Evolutionary conservation across 1,139 yeast genomes (phyloP).

Genomic region (Saccharomyces pastorianus): DNA sequence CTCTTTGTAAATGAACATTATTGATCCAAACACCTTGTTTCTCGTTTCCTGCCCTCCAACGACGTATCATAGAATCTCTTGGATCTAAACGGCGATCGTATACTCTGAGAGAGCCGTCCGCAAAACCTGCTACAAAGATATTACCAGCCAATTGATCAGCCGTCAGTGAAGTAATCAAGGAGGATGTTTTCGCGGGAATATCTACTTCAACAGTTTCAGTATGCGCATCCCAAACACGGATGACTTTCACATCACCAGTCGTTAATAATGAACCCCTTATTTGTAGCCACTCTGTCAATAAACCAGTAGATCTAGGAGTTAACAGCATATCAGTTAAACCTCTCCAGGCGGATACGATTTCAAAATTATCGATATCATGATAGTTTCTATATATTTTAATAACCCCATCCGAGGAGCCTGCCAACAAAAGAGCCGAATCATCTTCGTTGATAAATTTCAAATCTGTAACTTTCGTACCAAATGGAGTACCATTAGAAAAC

Average conservation of each 20-base stretch:
- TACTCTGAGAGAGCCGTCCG: slow-evolving; percentile 83
- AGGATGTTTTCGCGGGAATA: slow-evolving; percentile 84
- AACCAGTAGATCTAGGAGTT: slow-evolving; percentile 76
- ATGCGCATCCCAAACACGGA: slow-evolving; percentile 94
- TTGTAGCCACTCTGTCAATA: slow-evolving; percentile 95
- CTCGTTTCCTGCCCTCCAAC: slow-evolving; percentile 50
- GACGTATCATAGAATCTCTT: slow-evolving; percentile 75
- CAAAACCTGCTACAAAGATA: slow-evolving; percentile 83
- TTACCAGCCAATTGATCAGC: slow-evolving; percentile 97
- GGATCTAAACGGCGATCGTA: slow-evolving; percentile 84
- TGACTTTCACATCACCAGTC: slow-evolving; percentile 91
- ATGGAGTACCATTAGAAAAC: slow-evolving; percentile 79
- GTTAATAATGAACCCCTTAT: slow-evolving; percentile 84
- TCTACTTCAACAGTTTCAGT: slow-evolving; percentile 80
- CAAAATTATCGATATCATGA: slow-evolving; percentile 47
- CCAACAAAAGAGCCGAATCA: slow-evolving; percentile 71
- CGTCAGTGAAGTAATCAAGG: slow-evolving; percentile 81
- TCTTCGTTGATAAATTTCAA: slow-evolving; percentile 84
- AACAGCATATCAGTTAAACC: slow-evolving; percentile 78
- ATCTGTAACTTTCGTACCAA: slow-evolving; percentile 83
- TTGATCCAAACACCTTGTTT: slow-evolving; percentile 50
- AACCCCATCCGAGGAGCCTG: slow-evolving; percentile 95
- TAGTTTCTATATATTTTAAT: slow-evolving; percentile 78
- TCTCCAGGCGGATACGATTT: slow-evolving; percentile 83
- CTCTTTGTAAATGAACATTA: slow-evolving; percentile 91